These are phyloP conservation scores for Pseudogymnoascus verrucosus DNA, from an alignment of 2,329 filamentous ascomycete genomes.

Conservation along the genomic window DNA sequence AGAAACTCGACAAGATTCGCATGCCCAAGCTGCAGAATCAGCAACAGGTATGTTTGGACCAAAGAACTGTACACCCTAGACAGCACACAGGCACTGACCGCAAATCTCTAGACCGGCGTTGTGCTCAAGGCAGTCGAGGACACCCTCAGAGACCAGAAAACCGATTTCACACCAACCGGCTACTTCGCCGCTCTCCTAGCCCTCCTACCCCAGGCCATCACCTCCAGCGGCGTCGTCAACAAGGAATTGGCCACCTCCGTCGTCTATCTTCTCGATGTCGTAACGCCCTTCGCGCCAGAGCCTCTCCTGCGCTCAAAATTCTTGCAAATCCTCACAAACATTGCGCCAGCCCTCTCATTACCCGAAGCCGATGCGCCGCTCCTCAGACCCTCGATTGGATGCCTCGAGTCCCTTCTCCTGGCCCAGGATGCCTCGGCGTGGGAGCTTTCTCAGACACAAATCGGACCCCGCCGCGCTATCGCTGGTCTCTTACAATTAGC, in stretches of 20 bases:
- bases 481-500: slow-evolving; percentile 79
- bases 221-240: slow-evolving; percentile 57
- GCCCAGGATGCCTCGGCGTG: slow-evolving; percentile 84
- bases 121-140: slow-evolving; percentile 89
- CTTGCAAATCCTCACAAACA: slow-evolving; percentile 77
- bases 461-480: slow-evolving; percentile 79
- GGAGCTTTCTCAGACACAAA: slow-evolving; percentile 74
- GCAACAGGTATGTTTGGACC: slow-evolving; percentile 59
- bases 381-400: slow-evolving; percentile 81
- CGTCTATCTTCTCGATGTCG: slow-evolving; percentile 89
- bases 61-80: not conserved
- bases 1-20: slow-evolving; percentile 95
- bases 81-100: slow-evolving; percentile 5
- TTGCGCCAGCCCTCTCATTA: slow-evolving; percentile 75
- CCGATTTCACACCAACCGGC: slow-evolving; percentile 73
- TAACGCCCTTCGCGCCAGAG: slow-evolving; percentile 76
- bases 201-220: slow-evolving; percentile 70
- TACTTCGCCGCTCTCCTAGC: slow-evolving; percentile 95
- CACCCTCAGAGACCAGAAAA: slow-evolving; percentile 81
- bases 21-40: slow-evolving; percentile 94
- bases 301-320: slow-evolving; percentile 91
- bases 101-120: slow-evolving; percentile 58
- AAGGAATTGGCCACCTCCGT: slow-evolving; percentile 78
- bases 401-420: slow-evolving; percentile 81
- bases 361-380: slow-evolving; percentile 80